phyloP scores from a whole-genome alignment of 1,139 yeast species.

The Candida sojae region DNA sequence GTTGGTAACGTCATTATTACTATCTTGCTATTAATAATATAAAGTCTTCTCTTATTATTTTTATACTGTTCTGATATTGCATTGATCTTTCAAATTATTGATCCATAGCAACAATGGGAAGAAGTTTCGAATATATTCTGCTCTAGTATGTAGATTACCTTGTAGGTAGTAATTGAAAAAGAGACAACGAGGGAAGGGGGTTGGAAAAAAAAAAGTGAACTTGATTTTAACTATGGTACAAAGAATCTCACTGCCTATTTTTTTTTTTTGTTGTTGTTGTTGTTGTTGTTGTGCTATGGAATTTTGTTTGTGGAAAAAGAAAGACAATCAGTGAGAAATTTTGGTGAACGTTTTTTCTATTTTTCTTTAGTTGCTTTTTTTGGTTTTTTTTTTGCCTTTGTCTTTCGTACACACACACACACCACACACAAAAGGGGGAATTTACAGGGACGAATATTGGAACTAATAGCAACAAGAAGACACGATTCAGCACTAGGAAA shows the following conservation, averaged over 20 bases:
- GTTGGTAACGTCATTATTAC: constrained; percentile 2
- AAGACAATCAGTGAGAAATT: background rate
- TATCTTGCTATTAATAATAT: background rate
- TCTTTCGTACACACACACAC: background rate
- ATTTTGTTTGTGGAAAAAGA: constrained; percentile 1
- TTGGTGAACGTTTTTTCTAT: background rate
- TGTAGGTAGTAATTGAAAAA: background rate
- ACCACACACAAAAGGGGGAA: background rate
- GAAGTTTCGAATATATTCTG: background rate
- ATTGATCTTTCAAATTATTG: background rate
- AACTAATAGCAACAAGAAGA: too few relatives aligned
- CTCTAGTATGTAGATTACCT: background rate
- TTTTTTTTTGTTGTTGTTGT: background rate
- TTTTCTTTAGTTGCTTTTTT: background rate
- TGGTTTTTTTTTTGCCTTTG: background rate
- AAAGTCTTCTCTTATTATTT: background rate
- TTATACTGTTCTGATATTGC: background rate
- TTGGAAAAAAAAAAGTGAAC: background rate
- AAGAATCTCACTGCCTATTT: too few relatives aligned
- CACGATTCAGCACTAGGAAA: too few relatives aligned
- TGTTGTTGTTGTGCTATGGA: background rate
- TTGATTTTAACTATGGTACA: background rate
- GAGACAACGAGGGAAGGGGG: background rate
- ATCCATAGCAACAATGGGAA: constrained; percentile 1
- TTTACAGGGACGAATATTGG: too few relatives aligned